Evolutionary conservation across 495 filamentous ascomycete genomes (phyloP).

Genomic region (Lepraria neglecta): DNA sequence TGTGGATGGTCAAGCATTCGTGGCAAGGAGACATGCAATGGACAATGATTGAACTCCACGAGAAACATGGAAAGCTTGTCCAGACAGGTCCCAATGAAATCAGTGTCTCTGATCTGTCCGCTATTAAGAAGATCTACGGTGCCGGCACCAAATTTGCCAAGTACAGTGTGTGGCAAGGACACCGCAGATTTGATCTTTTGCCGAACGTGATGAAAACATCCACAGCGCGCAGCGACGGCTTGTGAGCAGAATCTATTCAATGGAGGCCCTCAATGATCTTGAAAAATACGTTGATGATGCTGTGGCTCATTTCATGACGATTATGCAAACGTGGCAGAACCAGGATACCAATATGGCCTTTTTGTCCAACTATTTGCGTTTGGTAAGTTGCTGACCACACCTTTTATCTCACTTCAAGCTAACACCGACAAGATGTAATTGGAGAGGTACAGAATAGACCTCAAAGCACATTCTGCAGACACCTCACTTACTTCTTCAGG

Average conservation of each 20-base stretch:
- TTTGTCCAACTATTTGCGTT: constrained; percentile 37
- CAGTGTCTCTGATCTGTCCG: constrained; percentile 41
- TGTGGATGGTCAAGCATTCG: constrained; percentile 54
- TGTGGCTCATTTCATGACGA: constrained; percentile 26
- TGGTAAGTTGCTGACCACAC: constrained; percentile 23
- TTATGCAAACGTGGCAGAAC: constrained; percentile 24
- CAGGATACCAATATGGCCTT: constrained; percentile 30
- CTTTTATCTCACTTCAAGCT: neutral
- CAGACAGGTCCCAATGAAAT: constrained; percentile 57
- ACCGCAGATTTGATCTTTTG: constrained; percentile 34
- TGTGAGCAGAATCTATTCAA: constrained; percentile 31
- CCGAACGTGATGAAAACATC: constrained; percentile 29
- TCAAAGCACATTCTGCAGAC: neutral
- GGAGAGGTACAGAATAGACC: constrained; percentile 39
- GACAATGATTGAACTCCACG: constrained; percentile 49
- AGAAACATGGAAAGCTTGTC: constrained; percentile 51
- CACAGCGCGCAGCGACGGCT: constrained; percentile 32
- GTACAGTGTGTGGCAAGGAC: constrained; percentile 35
- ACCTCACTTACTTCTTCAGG: neutral
- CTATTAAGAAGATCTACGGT: constrained; percentile 34
- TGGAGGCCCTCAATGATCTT: constrained; percentile 31
- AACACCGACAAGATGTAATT: constrained; percentile 41
- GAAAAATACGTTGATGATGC: constrained; percentile 31
- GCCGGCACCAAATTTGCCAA: constrained; percentile 34
- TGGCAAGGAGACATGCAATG: constrained; percentile 45